Evolutionary conservation across 2,329 filamentous ascomycete species (phyloP).

Genomic region (Microascus cirrosus): DNA sequence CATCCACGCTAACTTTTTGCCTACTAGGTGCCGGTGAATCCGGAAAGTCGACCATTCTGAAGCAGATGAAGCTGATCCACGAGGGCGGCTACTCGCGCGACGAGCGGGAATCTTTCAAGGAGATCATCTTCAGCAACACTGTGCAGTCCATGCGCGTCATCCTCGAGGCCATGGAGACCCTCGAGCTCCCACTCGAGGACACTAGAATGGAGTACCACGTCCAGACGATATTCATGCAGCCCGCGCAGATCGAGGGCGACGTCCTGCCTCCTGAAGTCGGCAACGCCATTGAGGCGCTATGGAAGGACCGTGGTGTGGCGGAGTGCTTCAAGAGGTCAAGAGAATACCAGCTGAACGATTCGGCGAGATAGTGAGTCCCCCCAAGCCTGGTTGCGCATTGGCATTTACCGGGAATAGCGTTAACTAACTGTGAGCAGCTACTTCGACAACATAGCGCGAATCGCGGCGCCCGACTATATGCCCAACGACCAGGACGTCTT

Average conservation of each 20-base stretch:
- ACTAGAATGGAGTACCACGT: constrained; percentile 93
- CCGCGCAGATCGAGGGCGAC: constrained; percentile 91
- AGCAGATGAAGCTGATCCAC: constrained; percentile 99
- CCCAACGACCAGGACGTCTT: constrained; percentile 93
- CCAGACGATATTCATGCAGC: constrained; percentile 98
- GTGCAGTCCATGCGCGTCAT: constrained; percentile 61
- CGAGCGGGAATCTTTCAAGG: constrained; percentile 59
- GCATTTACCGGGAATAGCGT: neutral
- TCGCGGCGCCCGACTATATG: constrained; percentile 83
- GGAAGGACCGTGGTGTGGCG: constrained; percentile 88
- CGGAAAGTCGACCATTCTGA: constrained; percentile 89
- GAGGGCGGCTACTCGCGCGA: constrained; percentile 98
- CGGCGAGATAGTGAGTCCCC: constrained; percentile 77
- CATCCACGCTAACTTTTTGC: neutral
- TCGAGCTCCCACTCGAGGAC: constrained; percentile 76
- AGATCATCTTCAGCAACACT: constrained; percentile 61
- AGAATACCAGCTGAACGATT: constrained; percentile 95
- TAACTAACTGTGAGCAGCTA: constrained; percentile 51
- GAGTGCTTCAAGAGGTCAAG: constrained; percentile 91
- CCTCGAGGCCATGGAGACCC: constrained; percentile 57
- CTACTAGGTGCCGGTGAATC: constrained; percentile 82
- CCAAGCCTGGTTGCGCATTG: neutral
- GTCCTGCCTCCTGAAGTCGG: constrained; percentile 90
- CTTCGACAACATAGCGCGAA: constrained; percentile 89
- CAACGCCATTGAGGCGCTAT: constrained; percentile 81